Base-by-base conservation (phyloP, 2,329 filamentous ascomycete species). In the Aspergillus puulaauensis region DNA sequence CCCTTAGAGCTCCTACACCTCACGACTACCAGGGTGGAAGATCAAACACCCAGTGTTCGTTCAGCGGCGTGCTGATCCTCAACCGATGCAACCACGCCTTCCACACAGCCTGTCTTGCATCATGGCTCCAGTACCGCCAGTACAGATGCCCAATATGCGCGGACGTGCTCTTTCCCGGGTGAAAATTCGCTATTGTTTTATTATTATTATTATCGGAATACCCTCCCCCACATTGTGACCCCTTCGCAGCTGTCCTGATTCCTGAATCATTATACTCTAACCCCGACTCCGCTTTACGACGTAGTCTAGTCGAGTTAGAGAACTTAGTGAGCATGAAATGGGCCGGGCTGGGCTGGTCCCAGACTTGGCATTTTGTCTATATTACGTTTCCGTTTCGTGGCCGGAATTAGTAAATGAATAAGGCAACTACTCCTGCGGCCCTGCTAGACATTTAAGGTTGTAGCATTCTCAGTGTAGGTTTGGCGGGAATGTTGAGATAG, bases 141-240 rank as follows among this genome's bases (percentile, higher is more conserved):
- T 70, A 69, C 52, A 64, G 58, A 15, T 72, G 70, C 54, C 70
- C 70, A 33, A 64, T 69, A 11, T 72, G 70, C 57, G 8, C 68
- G 70, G 59, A 61, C 65, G 21, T 64, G 61, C 19, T 71, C 68
- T 52, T 61, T 58, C 12, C 68, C 63, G 9, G 52, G 17, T 24
- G 15, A 37, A 6, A 17, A 21, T 11, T 43, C 3, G 51, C n/a
- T n/a, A n/a, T n/a, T n/a, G n/a, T n/a, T n/a, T 21, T 21, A 3
- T 21, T 31, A 11, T 31, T 31, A 27, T 27, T 27, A 31, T 31
- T 31, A 31, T 31, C 27, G 27, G 9, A 4, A 4, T 31, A 9
- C 8, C 27, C 27, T 31, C 43, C 35, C 54, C 52, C 51, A 33
- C 54, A 24, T 12, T 11, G 9, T 31, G 27, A 31, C 27, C 9